Evolutionary conservation across 73 alveolate genomes (phyloP).

Genomic region (Stentor roeselii): DNA sequence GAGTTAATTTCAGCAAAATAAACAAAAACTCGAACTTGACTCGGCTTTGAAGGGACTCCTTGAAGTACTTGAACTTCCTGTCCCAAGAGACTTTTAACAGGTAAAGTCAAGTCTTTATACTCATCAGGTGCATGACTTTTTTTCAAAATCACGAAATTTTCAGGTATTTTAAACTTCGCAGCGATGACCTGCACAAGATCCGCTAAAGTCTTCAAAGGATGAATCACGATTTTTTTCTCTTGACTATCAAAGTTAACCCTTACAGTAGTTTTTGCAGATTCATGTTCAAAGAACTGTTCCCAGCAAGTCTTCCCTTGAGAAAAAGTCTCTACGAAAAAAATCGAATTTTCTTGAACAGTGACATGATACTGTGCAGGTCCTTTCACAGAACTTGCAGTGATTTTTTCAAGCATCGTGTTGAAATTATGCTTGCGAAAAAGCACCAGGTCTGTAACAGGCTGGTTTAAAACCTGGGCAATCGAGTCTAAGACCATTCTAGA

Average conservation of each 20-base stretch:
- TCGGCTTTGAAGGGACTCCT: constrained; percentile 22
- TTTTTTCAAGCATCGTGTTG: not conserved
- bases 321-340: not conserved
- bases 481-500: not conserved
- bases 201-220: constrained; percentile 3
- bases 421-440: too few species aligned
- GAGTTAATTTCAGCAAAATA: not conserved
- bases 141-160: not conserved
- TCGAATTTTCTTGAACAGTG: not conserved
- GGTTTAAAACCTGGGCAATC: too few species aligned
- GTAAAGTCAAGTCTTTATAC: constrained; percentile 4
- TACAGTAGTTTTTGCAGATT: not conserved
- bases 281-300: not conserved
- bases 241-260: not conserved
- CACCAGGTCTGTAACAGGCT: not conserved
- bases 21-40: not conserved
- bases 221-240: not conserved
- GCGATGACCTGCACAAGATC: not conserved
- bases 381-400: too few species aligned
- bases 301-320: not conserved
- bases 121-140: not conserved
- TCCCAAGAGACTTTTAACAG: not conserved
- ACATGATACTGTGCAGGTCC: not conserved
- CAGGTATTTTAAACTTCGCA: not conserved
- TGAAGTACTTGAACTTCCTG: not conserved